These are phyloP conservation scores for Termitomyces sp. DNA, from an alignment of 768 basidiomycete species.

Conservation along the genomic window DNA sequence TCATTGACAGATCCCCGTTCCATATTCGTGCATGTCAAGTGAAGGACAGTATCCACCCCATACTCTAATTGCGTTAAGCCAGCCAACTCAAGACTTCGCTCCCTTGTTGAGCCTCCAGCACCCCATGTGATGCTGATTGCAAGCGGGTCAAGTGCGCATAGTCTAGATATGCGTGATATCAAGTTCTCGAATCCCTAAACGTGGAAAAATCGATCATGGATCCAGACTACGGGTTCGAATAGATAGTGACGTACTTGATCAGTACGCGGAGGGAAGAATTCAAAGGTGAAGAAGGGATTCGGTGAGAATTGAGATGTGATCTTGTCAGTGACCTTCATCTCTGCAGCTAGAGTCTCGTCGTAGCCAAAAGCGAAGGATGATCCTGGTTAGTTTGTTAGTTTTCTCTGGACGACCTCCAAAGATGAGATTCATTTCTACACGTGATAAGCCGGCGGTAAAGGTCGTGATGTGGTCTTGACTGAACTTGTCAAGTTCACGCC, in stretches of 20 bases:
- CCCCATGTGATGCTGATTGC: slow-evolving; percentile 97
- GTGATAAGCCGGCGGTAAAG: slow-evolving; percentile 10
- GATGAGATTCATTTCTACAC: slow-evolving; percentile 7
- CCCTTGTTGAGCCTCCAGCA: slow-evolving; percentile 89
- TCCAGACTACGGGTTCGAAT: background rate
- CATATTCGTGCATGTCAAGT: slow-evolving; percentile 98
- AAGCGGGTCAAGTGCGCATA: slow-evolving; percentile 70
- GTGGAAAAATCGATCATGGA: background rate
- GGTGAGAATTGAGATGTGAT: slow-evolving; percentile 38
- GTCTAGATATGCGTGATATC: slow-evolving; percentile 77
- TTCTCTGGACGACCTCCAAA: background rate
- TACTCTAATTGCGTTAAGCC: slow-evolving; percentile 66
- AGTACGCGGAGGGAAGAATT: slow-evolving; percentile 96
- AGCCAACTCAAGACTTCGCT: slow-evolving; percentile 84
- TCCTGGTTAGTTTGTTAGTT: no score
- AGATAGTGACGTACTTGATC: slow-evolving; percentile 52
- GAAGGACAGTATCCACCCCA: slow-evolving; percentile 83
- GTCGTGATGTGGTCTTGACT: slow-evolving; percentile 8
- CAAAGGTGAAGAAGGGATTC: slow-evolving; percentile 86
- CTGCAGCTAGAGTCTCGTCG: background rate
- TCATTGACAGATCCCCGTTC: slow-evolving; percentile 81
- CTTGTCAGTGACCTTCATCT: slow-evolving; percentile 73
- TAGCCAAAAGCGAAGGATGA: background rate
- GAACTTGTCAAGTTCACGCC: background rate
- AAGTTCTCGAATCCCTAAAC: slow-evolving; percentile 87